These are phyloP conservation scores for Gymnopilus junonius DNA, from an alignment of 768 basidiomycete species.

Conservation along the genomic window DNA sequence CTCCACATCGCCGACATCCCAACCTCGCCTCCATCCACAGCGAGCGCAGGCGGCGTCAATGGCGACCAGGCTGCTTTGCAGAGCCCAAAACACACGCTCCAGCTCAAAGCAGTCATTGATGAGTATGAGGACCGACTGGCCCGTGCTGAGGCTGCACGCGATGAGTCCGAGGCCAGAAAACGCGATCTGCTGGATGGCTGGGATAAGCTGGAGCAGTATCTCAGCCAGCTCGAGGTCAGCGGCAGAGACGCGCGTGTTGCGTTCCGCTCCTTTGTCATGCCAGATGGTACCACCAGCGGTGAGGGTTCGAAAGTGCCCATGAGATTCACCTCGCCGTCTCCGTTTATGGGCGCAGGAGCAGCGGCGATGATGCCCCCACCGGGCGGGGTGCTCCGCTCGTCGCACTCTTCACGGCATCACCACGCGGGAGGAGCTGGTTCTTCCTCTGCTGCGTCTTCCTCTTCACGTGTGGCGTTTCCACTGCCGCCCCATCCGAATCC, in stretches of 20 bases:
- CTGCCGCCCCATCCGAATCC: conserved; percentile 45
- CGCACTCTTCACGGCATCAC: conserved; percentile 23
- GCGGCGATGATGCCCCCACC: not conserved
- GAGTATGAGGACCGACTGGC: conserved; percentile 54
- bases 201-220: conserved; percentile 52
- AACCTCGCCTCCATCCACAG: conserved; percentile 17
- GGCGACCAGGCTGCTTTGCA: conserved; percentile 18
- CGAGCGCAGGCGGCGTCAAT: conserved; percentile 24
- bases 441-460: not conserved
- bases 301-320: not conserved
- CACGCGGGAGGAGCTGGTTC: not conserved
- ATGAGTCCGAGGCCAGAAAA: conserved; percentile 56
- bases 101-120: conserved; percentile 37
- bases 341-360: not conserved
- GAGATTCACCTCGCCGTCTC: not conserved
- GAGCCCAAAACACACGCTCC: conserved; percentile 28
- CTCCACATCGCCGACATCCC: conserved; percentile 24
- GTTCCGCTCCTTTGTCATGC: conserved; percentile 28
- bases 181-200: conserved; percentile 51
- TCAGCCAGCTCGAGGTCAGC: conserved; percentile 47
- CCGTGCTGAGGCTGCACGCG: conserved; percentile 54
- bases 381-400: conserved; percentile 1
- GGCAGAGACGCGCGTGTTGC: conserved; percentile 53
- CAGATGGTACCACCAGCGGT: not conserved
- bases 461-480: conserved; percentile 33